A percentile compares a stretch with the other conserved stretches of the same genome.
Evolutionary conservation across 345 rosid species (phyloP).

Genomic region (Populus ilicifolia): DNA sequence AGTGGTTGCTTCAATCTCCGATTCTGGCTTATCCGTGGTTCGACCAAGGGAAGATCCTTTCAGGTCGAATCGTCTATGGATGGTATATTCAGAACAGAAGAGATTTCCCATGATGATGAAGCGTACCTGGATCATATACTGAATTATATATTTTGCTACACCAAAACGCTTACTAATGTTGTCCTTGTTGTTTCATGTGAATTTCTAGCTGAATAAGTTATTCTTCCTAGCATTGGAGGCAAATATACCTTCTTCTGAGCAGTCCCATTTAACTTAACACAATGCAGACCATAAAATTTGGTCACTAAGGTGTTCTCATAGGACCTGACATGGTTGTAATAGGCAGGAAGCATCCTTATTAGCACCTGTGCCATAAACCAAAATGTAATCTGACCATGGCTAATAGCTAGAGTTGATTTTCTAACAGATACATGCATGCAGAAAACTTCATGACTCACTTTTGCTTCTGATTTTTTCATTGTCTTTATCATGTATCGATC

Average conservation of each 20-base stretch:
- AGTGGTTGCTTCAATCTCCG: conserved; percentile 71
- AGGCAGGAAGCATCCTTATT: conserved; percentile 89
- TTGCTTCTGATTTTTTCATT: conserved; percentile 81
- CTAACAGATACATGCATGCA: neutral
- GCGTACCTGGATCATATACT: conserved; percentile 50
- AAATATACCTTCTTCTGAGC: conserved; percentile 67
- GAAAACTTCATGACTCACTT: conserved; percentile 39
- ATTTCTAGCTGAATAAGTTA: neutral
- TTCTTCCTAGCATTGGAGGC: neutral
- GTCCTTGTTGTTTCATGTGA: neutral
- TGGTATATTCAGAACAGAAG: conserved; percentile 65
- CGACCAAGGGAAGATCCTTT: conserved; percentile 97
- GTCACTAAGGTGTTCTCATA: conserved; percentile 75
- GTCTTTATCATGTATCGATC: conserved; percentile 97
- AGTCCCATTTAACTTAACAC: conserved; percentile 79
- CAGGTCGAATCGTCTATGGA: conserved; percentile 82
- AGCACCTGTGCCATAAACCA: conserved; percentile 52
- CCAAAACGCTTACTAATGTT: too few relatives aligned
- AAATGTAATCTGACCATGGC: neutral
- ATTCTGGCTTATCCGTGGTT: conserved; percentile 71
- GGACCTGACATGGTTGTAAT: conserved; percentile 78
- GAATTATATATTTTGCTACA: neutral
- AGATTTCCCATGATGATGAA: conserved; percentile 94
- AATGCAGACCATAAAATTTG: conserved; percentile 80
- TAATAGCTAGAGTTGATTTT: neutral